Base-by-base conservation (phyloP, 2,329 filamentous ascomycete genomes). In the Pseudocercospora macadamiae region DNA sequence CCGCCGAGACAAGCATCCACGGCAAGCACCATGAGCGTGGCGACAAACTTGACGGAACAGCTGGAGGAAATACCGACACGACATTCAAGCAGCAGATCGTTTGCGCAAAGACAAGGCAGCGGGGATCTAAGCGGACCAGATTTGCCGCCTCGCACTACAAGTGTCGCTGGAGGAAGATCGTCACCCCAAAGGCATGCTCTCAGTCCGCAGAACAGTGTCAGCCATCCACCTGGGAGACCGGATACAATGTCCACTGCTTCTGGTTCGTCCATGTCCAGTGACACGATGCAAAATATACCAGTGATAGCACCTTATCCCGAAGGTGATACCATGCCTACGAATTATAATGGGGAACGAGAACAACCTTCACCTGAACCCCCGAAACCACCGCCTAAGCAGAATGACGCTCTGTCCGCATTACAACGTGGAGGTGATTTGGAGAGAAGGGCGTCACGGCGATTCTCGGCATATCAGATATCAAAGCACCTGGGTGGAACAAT, bases 381-480 rank as follows among this genome's bases (percentile, higher is more conserved):
- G 1, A 90, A 91, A 2, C 89, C 91, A 2, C 87, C 88, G 23
- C 89, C 91, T 53, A 90, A 90, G 68, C 87, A 92, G 68, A 90
- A 95, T 68, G 96, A 96, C 78, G 95, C 95, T 4, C 80, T 99
- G 53, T 91, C 91, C 49, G 92, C 93, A 51, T 76, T 99, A 65
- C 95, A 97, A 75, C 86, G 92, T 74, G 93, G 93, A 30, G 93
- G 93, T 18, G 93, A 97, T 66, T 79, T 99, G 51, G 95, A 99
- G 76, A 86, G 95, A 71, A 85, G 95, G 72, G 95, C 95, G 0
- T 99, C 95, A 12, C 84, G 93, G 66, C 83, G 95, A 70, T 99
- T 97, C 73, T 97, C 95, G 1, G 90, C 92, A 54, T 99, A 97
- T 73, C 95, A 99, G 71, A 96, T 99, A 66, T 91, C 91, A 45